These are phyloP conservation scores for Porcisia hertigi DNA, from an alignment of 208 protist genomes.

Conservation along the genomic window DNA sequence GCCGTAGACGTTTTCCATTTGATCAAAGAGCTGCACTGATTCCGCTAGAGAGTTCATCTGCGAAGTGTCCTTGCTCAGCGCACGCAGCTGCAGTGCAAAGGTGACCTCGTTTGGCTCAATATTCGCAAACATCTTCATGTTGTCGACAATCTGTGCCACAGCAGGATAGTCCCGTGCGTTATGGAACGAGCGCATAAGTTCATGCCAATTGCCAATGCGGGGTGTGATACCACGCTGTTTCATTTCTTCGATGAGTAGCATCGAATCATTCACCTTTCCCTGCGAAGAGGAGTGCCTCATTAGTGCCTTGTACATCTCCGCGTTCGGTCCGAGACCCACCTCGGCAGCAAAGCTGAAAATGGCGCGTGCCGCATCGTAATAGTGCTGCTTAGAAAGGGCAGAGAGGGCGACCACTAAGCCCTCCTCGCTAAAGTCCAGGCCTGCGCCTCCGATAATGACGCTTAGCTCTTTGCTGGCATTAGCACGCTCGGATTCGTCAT, in stretches of 20 bases:
- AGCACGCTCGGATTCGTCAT: conserved; percentile 76
- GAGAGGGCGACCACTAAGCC: conserved; percentile 71
- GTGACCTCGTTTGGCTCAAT: conserved; percentile 92
- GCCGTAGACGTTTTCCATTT: conserved; percentile 91
- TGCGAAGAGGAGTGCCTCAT: conserved; percentile 66
- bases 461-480: conserved; percentile 79
- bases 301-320: conserved; percentile 85
- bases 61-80: conserved; percentile 69
- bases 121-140: conserved; percentile 94
- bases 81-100: conserved; percentile 80
- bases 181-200: conserved; percentile 87
- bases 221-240: conserved; percentile 83
- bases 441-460: conserved; percentile 54
- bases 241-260: conserved; percentile 89
- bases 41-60: conserved; percentile 80
- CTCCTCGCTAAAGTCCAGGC: conserved; percentile 83
- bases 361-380: conserved; percentile 61
- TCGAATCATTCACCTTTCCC: conserved; percentile 73
- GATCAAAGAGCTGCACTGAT: conserved; percentile 88
- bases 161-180: conserved; percentile 81
- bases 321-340: conserved; percentile 72
- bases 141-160: conserved; percentile 81
- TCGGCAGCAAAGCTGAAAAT: conserved; percentile 74
- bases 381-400: conserved; percentile 61
- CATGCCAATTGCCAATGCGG: conserved; percentile 92